These are phyloP conservation scores for Scytalidium lignicola DNA, from an alignment of 2,329 filamentous ascomycete species.

Conservation along the genomic window DNA sequence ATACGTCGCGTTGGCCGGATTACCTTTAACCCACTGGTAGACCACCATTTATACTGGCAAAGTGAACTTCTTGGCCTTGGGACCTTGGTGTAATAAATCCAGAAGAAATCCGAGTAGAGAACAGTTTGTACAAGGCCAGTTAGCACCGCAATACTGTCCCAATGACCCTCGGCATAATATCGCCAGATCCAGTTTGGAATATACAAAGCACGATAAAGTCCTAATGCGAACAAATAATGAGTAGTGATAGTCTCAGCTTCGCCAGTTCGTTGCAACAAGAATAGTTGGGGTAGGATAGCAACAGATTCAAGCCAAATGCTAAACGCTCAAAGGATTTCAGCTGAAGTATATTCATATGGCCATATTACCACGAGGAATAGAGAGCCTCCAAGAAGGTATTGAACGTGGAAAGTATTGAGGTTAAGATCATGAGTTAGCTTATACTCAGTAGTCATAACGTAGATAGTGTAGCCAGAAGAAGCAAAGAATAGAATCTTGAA, in stretches of 20 bases:
- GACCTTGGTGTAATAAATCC: slow-evolving; percentile 98
- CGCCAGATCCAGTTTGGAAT: slow-evolving; percentile 98
- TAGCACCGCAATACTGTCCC: slow-evolving; percentile 81
- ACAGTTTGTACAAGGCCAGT: slow-evolving; percentile 92
- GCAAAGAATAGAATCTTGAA: slow-evolving; percentile 96
- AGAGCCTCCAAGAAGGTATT: slow-evolving; percentile 83
- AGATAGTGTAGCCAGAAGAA: slow-evolving; percentile 89
- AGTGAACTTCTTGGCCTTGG: slow-evolving; percentile 86
- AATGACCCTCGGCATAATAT: slow-evolving; percentile 73
- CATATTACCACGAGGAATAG: slow-evolving; percentile 74
- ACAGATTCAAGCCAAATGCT: slow-evolving; percentile 98
- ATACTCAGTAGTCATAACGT: slow-evolving; percentile 96
- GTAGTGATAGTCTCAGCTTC: slow-evolving; percentile 98
- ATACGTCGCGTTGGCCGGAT: too few species aligned
- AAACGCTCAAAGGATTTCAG: slow-evolving; percentile 94
- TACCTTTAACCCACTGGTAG: background rate
- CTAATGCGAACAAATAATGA: slow-evolving; percentile 93
- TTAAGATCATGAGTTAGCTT: slow-evolving; percentile 97
- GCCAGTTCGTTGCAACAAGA: slow-evolving; percentile 95
- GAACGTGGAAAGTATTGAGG: slow-evolving; percentile 93
- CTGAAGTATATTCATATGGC: slow-evolving; percentile 75
- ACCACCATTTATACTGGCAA: slow-evolving; percentile 61
- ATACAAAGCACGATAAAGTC: slow-evolving; percentile 86
- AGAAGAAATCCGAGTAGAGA: slow-evolving; percentile 98
- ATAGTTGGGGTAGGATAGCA: slow-evolving; percentile 95